These are phyloP conservation scores for Mucor mucedo DNA, from an alignment of 371 early-diverging fungal species.

Conservation along the genomic window DNA sequence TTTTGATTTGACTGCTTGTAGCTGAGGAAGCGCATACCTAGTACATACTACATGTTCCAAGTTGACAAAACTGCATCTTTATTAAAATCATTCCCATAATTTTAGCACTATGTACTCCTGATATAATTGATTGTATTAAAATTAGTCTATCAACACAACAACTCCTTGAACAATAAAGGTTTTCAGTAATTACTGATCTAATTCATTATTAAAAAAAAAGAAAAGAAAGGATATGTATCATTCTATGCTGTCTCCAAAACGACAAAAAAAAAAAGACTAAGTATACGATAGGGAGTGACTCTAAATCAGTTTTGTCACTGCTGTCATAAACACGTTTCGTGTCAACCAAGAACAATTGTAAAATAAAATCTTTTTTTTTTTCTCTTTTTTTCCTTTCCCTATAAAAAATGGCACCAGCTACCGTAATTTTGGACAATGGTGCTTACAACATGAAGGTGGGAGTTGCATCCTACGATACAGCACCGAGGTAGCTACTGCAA, in stretches of 20 bases:
- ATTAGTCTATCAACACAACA: no score
- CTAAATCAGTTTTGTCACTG: no score
- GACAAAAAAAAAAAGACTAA: no score
- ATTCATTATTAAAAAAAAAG: not conserved
- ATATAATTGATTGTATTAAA: no score
- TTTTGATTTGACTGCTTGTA: no score
- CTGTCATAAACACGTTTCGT: no score
- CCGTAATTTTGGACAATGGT: constrained; percentile 79
- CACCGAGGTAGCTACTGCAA: constrained; percentile 35
- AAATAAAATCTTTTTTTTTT: not conserved
- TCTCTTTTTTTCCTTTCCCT: constrained; percentile 1
- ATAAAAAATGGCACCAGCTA: constrained; percentile 14
- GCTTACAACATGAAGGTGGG: constrained; percentile 77
- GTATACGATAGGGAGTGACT: no score
- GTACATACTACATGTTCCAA: not conserved
- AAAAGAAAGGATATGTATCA: no score
- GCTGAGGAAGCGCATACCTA: not conserved
- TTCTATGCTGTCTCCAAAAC: no score
- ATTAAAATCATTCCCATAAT: constrained; percentile 1
- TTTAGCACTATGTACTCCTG: not conserved
- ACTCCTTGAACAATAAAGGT: not conserved
- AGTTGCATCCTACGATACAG: constrained; percentile 36
- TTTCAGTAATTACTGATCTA: no score
- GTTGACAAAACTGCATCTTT: not conserved
- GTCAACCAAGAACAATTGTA: no score